These are phyloP conservation scores for Scleroderma bovista DNA, from an alignment of 768 basidiomycete genomes.

Conservation along the genomic window DNA sequence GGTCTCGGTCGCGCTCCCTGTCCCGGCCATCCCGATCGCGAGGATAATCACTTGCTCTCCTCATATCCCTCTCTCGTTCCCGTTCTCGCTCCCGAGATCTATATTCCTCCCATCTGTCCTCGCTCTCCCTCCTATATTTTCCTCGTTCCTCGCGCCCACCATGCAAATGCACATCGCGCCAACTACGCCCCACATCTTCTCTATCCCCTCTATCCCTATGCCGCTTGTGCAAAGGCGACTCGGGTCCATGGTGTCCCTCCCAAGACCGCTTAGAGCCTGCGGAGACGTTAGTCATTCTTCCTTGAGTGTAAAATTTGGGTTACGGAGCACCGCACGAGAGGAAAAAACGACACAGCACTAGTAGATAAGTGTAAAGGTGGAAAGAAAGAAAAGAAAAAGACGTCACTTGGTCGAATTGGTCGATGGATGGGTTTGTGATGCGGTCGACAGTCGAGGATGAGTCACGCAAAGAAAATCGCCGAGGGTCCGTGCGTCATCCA, in stretches of 20 bases:
- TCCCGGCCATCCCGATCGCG: slow-evolving; percentile 25
- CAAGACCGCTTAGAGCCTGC: slow-evolving; percentile 80
- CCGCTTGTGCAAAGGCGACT: slow-evolving; percentile 43
- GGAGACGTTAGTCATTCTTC: slow-evolving; percentile 71
- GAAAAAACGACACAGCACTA: slow-evolving; percentile 9
- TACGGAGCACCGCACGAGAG: slow-evolving; percentile 78
- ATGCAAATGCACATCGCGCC: slow-evolving; percentile 65
- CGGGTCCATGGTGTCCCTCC: slow-evolving; percentile 48
- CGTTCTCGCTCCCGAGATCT: slow-evolving; percentile 35
- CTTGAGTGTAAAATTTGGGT: slow-evolving; percentile 41
- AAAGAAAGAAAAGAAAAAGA: no score
- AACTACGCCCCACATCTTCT: slow-evolving; percentile 50
- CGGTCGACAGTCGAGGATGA: no score
- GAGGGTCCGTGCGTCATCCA: no score
- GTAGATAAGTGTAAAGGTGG: background rate
- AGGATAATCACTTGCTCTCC: slow-evolving; percentile 26
- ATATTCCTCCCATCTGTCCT: slow-evolving; percentile 30
- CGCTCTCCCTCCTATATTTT: slow-evolving; percentile 31
- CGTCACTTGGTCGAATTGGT: no score
- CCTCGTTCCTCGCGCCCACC: slow-evolving; percentile 11
- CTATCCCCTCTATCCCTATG: slow-evolving; percentile 44
- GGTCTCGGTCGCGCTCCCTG: slow-evolving; percentile 22
- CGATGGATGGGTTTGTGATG: no score
- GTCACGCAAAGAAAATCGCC: no score
- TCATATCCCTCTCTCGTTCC: slow-evolving; percentile 32